Percentiles rank a stretch among this genome's conserved stretches.
Evolutionary conservation across 345 rosid species (phyloP).

Genomic region (Lumnitzera littorea): DNA sequence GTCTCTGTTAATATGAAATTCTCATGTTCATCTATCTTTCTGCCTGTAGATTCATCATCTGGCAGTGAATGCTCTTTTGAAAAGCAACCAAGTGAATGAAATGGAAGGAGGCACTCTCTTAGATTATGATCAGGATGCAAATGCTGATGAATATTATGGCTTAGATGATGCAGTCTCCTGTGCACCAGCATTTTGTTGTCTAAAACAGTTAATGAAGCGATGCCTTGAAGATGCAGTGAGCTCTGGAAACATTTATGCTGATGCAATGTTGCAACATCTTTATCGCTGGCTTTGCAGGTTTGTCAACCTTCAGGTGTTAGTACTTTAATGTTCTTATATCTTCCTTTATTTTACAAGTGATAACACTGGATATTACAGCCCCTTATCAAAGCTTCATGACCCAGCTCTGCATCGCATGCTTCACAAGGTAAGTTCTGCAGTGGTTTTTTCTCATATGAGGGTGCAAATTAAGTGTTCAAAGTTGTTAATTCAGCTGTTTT

Average conservation of each 20-base stretch:
- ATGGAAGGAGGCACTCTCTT: slow-evolving; percentile 76
- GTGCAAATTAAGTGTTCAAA: background rate
- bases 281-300: slow-evolving; percentile 98
- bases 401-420: slow-evolving; percentile 89
- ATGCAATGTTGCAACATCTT: slow-evolving; percentile 84
- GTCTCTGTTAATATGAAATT: background rate
- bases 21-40: slow-evolving; percentile 9
- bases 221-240: slow-evolving; percentile 81
- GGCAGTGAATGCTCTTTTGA: slow-evolving; percentile 89
- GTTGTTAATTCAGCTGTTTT: slow-evolving; percentile 7
- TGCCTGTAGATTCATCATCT: slow-evolving; percentile 73
- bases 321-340: slow-evolving; percentile 2
- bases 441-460: background rate
- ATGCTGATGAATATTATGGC: slow-evolving; percentile 34
- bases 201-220: slow-evolving; percentile 79
- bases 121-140: slow-evolving; percentile 57
- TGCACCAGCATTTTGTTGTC: slow-evolving; percentile 71
- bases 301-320: background rate
- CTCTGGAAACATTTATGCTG: slow-evolving; percentile 83
- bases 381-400: slow-evolving; percentile 92
- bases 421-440: slow-evolving; percentile 55
- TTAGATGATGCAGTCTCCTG: slow-evolving; percentile 59
- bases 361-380: slow-evolving; percentile 43
- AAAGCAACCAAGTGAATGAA: slow-evolving; percentile 90
- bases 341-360: slow-evolving; percentile 14